phyloP scores from a whole-genome alignment of 23 red algal genomes.

The Gracilaria domingensis region DNA sequence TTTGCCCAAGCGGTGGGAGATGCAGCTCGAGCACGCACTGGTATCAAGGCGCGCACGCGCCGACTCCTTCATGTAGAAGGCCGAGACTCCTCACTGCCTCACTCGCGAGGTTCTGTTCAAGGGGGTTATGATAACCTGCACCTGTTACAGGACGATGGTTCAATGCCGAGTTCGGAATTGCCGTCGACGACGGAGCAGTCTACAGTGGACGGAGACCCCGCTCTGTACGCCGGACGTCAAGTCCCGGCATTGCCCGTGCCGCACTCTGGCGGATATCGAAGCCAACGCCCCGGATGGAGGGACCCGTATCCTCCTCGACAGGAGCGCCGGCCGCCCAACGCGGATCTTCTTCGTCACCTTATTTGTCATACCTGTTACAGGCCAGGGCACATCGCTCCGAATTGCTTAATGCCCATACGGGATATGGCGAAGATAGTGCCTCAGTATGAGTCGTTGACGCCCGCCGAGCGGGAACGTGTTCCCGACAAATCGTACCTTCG shows the following conservation, averaged over 20 bases:
- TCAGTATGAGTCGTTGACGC: constrained; percentile 22
- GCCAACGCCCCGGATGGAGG: not conserved
- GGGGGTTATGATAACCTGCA: not conserved
- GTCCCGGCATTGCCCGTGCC: constrained; percentile 3
- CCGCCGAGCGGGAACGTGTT: constrained; percentile 9
- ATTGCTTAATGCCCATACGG: constrained; percentile 5
- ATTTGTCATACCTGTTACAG: constrained; percentile 51
- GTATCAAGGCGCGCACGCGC: not conserved
- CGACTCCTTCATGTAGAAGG: not conserved
- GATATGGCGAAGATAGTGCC: not conserved
- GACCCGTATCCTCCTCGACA: constrained; percentile 4
- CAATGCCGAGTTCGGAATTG: not conserved
- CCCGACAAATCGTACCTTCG: not conserved
- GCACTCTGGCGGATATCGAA: not conserved
- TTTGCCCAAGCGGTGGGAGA: constrained; percentile 31
- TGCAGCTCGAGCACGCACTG: not conserved
- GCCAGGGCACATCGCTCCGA: constrained; percentile 28
- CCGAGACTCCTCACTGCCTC: not conserved
- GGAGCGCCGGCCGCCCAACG: not conserved
- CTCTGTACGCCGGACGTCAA: not conserved
- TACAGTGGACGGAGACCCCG: not conserved
- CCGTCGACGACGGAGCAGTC: not conserved
- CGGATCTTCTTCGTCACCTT: not conserved
- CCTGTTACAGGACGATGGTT: not conserved
- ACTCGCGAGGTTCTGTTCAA: not conserved